Base-by-base conservation (phyloP, 176 grass and related monocot species). In the Carex parvula region DNA sequence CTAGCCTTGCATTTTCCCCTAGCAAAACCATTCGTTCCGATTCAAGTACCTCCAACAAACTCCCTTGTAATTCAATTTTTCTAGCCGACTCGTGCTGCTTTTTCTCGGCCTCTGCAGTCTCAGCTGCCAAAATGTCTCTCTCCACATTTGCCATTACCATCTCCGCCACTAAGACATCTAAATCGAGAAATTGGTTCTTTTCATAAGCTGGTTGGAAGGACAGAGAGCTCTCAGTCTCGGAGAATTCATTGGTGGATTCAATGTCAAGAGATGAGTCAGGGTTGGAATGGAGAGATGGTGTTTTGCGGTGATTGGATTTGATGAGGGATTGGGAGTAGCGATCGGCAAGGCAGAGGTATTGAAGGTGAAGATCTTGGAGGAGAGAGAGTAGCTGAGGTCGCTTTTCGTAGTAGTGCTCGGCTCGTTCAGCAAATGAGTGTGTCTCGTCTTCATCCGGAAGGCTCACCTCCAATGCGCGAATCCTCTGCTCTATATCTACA, bases 271-370 rank as follows among this genome's bases (percentile, higher is more conserved):
- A 58, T 65, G 83, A 87, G 42, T 89, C 86, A 48, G 85, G 79
- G 6, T 13, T 11, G 17, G 88, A 74, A 3, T 65, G 32, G 20
- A 60, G 26, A 32, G 79, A 77, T 9, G 52, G 80, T 13, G 60
- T 74, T 57, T 77, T 79, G 2, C 61, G 44, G 48, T 52, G 24
- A 7, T 24, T 46, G 30, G 30, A 18, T 61, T 85, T 77, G 82
- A 83, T 55, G 41, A 97, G 79, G 4, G 91, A 86, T 79, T 93
- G 92, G 29, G 89, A 73, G 95, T 98, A 98, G 42, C 92, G 91
- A 74, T 98, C 92, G 53, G 95, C 95, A 57, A 98, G 91, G 95
- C 87, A 95, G 88, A 95, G 88, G 91, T 98, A 98, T 59, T 93
- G 95, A 84, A 86, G 85, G 89, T 91, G 89, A 74, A 98, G 92